Percentiles rank a stretch among this genome's conserved stretches.
phyloP scores from a whole-genome alignment of 75 land plant genomes.

The Sequoia sempervirens region DNA sequence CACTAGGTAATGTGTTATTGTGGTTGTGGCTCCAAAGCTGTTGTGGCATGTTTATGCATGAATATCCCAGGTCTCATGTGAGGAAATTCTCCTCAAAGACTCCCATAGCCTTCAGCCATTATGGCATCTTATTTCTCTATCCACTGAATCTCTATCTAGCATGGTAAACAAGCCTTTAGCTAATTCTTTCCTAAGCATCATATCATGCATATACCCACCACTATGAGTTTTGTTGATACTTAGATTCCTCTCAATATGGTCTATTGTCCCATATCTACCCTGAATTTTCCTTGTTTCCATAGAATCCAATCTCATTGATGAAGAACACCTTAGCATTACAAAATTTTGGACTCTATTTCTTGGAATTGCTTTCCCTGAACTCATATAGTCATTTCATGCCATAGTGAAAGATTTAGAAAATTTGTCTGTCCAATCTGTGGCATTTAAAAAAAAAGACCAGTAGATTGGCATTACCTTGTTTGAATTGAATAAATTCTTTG shows the following conservation, averaged over 20 bases:
- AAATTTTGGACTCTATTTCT: not conserved
- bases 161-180: too few relatives aligned
- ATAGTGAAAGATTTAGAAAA: not conserved
- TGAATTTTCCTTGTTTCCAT: not conserved
- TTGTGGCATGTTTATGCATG: too few relatives aligned
- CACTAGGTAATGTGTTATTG: too few relatives aligned
- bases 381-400: not conserved
- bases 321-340: not conserved
- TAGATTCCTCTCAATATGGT: not conserved
- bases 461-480: not conserved
- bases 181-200: too few relatives aligned
- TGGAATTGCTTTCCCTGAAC: not conserved
- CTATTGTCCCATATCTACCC: not conserved
- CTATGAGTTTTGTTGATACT: too few relatives aligned
- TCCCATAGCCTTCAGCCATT: constrained; percentile 31
- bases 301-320: not conserved
- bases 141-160: too few relatives aligned
- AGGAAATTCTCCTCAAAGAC: constrained; percentile 24
- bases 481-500: not conserved
- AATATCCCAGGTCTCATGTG: too few relatives aligned
- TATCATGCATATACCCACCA: too few relatives aligned
- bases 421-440: not conserved
- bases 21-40: too few relatives aligned
- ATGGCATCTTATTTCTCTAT: not conserved
- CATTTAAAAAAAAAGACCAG: not conserved